A percentile compares a stretch with the other conserved stretches of the same genome.
Conservation (phyloP, 208 protist species). For the Phytomonas francai region DNA sequence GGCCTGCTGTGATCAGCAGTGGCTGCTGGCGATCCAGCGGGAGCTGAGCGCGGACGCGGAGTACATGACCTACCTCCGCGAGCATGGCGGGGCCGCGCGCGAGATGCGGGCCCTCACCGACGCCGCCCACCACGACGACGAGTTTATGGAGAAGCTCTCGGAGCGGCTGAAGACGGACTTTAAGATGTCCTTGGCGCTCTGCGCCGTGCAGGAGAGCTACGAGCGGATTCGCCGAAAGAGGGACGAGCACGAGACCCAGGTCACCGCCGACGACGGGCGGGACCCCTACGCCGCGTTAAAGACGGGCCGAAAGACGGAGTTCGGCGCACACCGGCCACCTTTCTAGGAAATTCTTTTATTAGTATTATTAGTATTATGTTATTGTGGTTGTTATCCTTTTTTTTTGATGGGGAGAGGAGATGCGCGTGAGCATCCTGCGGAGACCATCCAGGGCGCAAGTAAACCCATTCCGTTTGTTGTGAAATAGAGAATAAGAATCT, state of each 20-base stretch:
- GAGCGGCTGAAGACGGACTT: slow-evolving; percentile 62
- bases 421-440: too few species aligned
- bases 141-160: slow-evolving; percentile 72
- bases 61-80: slow-evolving; percentile 61
- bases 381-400: slow-evolving; percentile 1
- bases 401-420: background rate
- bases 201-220: slow-evolving; percentile 82
- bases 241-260: slow-evolving; percentile 68
- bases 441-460: too few species aligned
- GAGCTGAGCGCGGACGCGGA: slow-evolving; percentile 63
- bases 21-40: slow-evolving; percentile 77
- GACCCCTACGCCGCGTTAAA: slow-evolving; percentile 74
- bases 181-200: slow-evolving; percentile 72
- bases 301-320: slow-evolving; percentile 38
- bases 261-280: slow-evolving; percentile 62
- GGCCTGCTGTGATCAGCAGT: slow-evolving; percentile 80
- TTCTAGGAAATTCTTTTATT: too few species aligned
- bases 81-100: slow-evolving; percentile 69
- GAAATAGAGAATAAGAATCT: too few species aligned
- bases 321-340: slow-evolving; percentile 43
- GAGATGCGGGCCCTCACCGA: slow-evolving; percentile 21
- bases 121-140: slow-evolving; percentile 37
- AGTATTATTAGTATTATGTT: slow-evolving; percentile 7
- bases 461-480: too few species aligned
- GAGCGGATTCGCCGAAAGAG: slow-evolving; percentile 69